Evolutionary conservation across 2,329 filamentous ascomycete genomes (phyloP), one percentile per base, ranked within the genome.

Genomic region (Cryphonectria naterciae): DNA sequence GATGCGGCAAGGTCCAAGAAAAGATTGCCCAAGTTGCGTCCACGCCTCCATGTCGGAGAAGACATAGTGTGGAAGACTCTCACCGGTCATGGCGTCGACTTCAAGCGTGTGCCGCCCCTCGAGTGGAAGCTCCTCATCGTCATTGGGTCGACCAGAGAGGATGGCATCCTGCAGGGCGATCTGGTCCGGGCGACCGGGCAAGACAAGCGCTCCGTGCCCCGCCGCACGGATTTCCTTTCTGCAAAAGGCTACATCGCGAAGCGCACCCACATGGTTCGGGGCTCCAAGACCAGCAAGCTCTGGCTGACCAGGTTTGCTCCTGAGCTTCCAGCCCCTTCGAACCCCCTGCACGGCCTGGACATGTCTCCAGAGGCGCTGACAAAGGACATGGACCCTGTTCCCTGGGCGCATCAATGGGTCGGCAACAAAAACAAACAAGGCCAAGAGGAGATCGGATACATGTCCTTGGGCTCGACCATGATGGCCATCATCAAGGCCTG

Each of bases 211-310:
- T 90, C 88, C 1, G 84, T 91, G 1, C 88, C 89, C 2, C 88
- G 87, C 70, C 82, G 89, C 46, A 91, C 89, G 0, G 87, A 90
- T 73, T 83, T 84, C 3, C 81, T 91, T 1, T 84, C 86, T 5
- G 83, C 83, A 73, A 90, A 90, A 75, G 88, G 88, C 22, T 91
- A 91, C 73, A 87, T 89, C 64, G 85, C 85, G 66, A 91, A 91
- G 77, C 84, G 88, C 56, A 87, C 87, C 4, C 85, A 87, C 1
- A 83, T 90, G 28, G 84, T 88, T 15, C 83, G 85, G 66, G 87
- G 87, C 52, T 87, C 85, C 70, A 89, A 89, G 75, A 90, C 89
- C 1, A 90, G 88, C 80, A 89, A 88, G 76, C 80, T 91, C 68
- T 91, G 88, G 86, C 83, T 90, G 63, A 84, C 85, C 62, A 80